Percentiles rank a stretch among this genome's conserved stretches.
phyloP scores from a whole-genome alignment of 345 rosid species.

The Salix brachista region DNA sequence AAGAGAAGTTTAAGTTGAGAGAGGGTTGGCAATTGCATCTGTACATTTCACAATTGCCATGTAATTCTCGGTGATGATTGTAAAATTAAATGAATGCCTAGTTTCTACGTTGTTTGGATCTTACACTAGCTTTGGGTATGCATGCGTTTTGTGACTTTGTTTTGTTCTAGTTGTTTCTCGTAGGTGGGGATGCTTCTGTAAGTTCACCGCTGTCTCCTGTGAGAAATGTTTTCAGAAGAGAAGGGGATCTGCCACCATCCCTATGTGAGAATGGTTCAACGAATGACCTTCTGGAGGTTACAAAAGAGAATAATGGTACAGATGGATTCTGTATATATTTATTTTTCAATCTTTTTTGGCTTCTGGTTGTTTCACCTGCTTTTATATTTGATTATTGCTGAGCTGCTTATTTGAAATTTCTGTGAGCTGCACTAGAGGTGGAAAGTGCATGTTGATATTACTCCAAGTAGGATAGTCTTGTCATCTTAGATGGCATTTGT shows the following conservation, averaged over 20 bases:
- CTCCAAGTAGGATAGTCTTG: too few species aligned
- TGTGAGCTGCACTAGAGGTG: too few species aligned
- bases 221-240: constrained; percentile 32
- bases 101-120: neutral
- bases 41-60: constrained; percentile 88
- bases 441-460: too few species aligned
- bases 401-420: too few species aligned
- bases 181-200: constrained; percentile 70
- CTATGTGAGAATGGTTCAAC: constrained; percentile 10
- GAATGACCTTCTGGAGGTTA: constrained; percentile 7
- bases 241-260: constrained; percentile 14
- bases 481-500: too few species aligned
- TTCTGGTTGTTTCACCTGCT: neutral
- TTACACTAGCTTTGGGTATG: neutral
- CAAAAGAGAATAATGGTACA: constrained; percentile 21
- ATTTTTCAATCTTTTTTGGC: neutral
- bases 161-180: constrained; percentile 8
- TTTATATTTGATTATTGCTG: neutral
- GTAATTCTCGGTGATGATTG: constrained; percentile 39
- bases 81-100: neutral
- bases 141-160: neutral
- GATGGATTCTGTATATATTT: constrained; percentile 1
- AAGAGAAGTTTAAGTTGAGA: constrained; percentile 44
- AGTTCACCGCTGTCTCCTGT: constrained; percentile 29
- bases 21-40: constrained; percentile 66